Percentiles rank a stretch among this genome's conserved stretches.
These are phyloP conservation scores for Rhazya stricta DNA, from an alignment of 257 asterid genomes.

Conservation along the genomic window DNA sequence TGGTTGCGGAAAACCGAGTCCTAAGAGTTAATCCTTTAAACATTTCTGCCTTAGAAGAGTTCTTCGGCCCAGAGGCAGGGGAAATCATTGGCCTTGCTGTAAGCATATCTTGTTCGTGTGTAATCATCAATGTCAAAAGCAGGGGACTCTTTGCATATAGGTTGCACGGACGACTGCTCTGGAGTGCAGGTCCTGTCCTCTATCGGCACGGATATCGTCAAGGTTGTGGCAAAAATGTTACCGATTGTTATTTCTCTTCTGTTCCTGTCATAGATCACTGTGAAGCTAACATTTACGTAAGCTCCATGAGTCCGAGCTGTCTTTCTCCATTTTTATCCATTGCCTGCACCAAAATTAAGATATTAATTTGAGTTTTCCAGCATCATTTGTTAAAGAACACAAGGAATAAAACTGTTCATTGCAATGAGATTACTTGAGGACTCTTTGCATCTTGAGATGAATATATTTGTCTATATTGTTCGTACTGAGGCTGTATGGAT, in stretches of 20 bases:
- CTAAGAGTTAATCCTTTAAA: conserved; percentile 51
- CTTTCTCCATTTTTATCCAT: background rate
- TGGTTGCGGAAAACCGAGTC: conserved; percentile 82
- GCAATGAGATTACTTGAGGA: background rate
- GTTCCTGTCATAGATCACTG: conserved; percentile 84
- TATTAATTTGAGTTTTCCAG: background rate
- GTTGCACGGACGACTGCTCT: conserved; percentile 52
- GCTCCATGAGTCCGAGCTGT: conserved; percentile 10
- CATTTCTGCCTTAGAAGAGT: conserved; percentile 54
- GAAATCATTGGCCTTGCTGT: conserved; percentile 70
- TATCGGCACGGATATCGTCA: conserved; percentile 79
- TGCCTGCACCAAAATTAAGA: background rate
- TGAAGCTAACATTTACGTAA: conserved; percentile 82
- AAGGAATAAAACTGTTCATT: background rate
- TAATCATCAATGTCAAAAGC: conserved; percentile 53
- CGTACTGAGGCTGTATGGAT: background rate
- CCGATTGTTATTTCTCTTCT: conserved; percentile 68
- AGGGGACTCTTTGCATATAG: conserved; percentile 69
- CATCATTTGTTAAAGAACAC: background rate
- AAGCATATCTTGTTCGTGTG: conserved; percentile 64
- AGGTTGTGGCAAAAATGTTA: conserved; percentile 64
- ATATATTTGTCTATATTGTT: background rate
- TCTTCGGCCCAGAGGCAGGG: conserved; percentile 57
- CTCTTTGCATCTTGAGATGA: background rate
- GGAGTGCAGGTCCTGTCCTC: conserved; percentile 87